phyloP scores from a whole-genome alignment of 352 stramenopile species.

The Thalassiosira sp. region DNA sequence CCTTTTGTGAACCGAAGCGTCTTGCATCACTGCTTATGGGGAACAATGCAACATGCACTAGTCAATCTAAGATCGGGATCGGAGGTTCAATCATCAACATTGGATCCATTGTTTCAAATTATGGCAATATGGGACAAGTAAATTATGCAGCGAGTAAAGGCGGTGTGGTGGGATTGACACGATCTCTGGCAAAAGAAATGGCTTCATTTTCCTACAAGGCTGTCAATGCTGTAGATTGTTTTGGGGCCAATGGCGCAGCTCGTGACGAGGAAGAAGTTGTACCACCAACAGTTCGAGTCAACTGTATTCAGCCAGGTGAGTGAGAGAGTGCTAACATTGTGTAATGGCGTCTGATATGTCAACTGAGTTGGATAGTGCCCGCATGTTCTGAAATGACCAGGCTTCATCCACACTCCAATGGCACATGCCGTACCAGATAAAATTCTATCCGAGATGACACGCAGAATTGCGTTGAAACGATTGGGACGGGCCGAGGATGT shows the following conservation, averaged over 20 bases:
- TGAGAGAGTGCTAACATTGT: too few species aligned
- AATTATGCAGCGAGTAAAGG: conserved; percentile 83
- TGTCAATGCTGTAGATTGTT: conserved; percentile 43
- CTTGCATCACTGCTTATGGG: conserved; percentile 21
- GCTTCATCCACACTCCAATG: conserved; percentile 75
- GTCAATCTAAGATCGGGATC: background rate
- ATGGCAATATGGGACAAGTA: conserved; percentile 78
- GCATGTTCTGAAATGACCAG: conserved; percentile 26
- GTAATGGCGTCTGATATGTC: too few species aligned
- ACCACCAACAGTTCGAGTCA: conserved; percentile 57
- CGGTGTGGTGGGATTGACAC: conserved; percentile 72
- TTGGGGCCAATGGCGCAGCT: conserved; percentile 29
- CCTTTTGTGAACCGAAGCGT: conserved; percentile 56
- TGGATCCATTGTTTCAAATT: conserved; percentile 69
- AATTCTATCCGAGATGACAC: conserved; percentile 51
- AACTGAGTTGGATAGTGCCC: too few species aligned
- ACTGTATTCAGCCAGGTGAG: conserved; percentile 60
- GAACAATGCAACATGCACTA: conserved; percentile 2
- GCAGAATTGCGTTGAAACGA: conserved; percentile 49
- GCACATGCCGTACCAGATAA: conserved; percentile 53
- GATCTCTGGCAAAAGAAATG: conserved; percentile 76
- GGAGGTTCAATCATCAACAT: conserved; percentile 80
- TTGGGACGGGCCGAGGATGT: conserved; percentile 64
- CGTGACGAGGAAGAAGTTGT: conserved; percentile 8
- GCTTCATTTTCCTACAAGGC: conserved; percentile 52